Percentiles rank a stretch among this genome's conserved stretches.
Conservation (phyloP, 148 eudicot genomes). For the Chenopodium quinoa region DNA sequence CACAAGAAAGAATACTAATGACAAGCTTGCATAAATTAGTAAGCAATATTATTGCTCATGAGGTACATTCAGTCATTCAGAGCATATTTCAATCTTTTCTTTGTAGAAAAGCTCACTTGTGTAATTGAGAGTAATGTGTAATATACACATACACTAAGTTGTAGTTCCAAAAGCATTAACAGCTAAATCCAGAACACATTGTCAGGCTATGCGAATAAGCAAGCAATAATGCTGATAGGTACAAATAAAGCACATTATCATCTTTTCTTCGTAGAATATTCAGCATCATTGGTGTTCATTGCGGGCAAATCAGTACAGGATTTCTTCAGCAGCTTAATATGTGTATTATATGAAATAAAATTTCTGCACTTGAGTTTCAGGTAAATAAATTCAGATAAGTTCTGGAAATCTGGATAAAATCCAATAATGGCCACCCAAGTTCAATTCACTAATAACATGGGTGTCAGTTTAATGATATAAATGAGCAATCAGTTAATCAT, state of each 20-base stretch:
- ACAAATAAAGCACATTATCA: neutral
- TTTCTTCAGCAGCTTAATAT: neutral
- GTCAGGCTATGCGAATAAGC: neutral
- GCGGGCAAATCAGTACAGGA: neutral
- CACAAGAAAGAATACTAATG: neutral
- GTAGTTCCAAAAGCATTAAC: too few species aligned
- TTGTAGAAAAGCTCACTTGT: too few species aligned
- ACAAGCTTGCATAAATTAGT: too few species aligned
- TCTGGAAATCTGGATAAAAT: too few species aligned
- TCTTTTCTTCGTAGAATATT: neutral
- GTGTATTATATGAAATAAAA: neutral
- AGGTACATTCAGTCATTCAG: too few species aligned
- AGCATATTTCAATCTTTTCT: too few species aligned
- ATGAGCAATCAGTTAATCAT: neutral
- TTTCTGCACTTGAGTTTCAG: neutral
- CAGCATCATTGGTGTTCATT: neutral
- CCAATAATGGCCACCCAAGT: neutral
- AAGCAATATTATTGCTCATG: too few species aligned
- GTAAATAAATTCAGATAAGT: neutral
- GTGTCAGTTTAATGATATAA: neutral
- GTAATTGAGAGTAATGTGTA: too few species aligned
- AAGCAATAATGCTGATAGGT: neutral
- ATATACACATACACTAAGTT: too few species aligned
- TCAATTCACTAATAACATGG: neutral
- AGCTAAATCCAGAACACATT: neutral